Conservation (phyloP, 2,329 filamentous ascomycete genomes). For the Neofusicoccum ribis region DNA sequence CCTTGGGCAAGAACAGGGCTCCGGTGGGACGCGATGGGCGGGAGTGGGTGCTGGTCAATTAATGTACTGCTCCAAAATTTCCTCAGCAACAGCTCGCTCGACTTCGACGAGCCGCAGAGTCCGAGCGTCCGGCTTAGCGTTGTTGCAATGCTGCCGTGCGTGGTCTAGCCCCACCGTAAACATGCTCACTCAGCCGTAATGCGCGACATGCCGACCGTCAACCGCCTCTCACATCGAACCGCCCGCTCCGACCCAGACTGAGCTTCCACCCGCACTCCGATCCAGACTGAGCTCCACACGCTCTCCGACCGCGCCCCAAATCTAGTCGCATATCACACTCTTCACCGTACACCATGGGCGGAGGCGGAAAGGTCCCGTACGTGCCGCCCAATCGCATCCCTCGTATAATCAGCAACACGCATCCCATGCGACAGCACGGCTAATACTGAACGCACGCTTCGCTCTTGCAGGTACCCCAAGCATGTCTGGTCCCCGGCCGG, state of each 20-base stretch:
- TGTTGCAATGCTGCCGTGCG: background rate
- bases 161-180: background rate
- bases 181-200: slow-evolving; percentile 22
- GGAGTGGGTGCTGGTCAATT: slow-evolving; percentile 16
- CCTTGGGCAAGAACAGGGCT: slow-evolving; percentile 2
- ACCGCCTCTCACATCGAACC: slow-evolving; percentile 12
- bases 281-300: slow-evolving; percentile 17
- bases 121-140: background rate
- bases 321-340: slow-evolving; percentile 24
- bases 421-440: slow-evolving; percentile 10
- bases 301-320: slow-evolving; percentile 27
- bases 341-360: slow-evolving; percentile 26
- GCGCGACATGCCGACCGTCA: slow-evolving; percentile 2
- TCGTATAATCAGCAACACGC: slow-evolving; percentile 23
- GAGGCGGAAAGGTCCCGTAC: slow-evolving; percentile 72
- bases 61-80: slow-evolving; percentile 20
- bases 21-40: slow-evolving; percentile 17
- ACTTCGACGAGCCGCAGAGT: slow-evolving; percentile 14
- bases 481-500: slow-evolving; percentile 98
- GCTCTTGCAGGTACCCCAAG: slow-evolving; percentile 77
- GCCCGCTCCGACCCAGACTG: background rate
- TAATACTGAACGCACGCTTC: background rate
- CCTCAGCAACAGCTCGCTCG: slow-evolving; percentile 15
- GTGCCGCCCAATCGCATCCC: slow-evolving; percentile 21
- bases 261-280: slow-evolving; percentile 15